Percentiles rank a stretch among this genome's conserved stretches.
These are phyloP conservation scores for Zygosaccharomyces siamensis DNA, from an alignment of 805 yeast species.

Conservation along the genomic window DNA sequence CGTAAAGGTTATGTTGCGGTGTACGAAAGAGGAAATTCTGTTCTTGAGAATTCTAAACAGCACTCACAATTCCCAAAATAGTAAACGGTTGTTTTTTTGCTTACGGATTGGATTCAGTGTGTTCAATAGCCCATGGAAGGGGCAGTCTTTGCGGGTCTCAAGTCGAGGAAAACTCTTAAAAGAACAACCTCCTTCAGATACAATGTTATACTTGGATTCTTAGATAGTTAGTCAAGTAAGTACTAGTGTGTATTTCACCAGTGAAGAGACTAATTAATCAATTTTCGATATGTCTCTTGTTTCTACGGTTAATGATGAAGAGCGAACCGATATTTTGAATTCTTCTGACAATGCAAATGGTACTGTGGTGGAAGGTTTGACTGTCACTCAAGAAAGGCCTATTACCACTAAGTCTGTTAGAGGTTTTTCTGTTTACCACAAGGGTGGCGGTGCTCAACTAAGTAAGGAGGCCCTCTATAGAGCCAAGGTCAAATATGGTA, in stretches of 20 bases:
- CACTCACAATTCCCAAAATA: background rate
- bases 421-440: constrained; percentile 50
- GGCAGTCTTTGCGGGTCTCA: constrained; percentile 4
- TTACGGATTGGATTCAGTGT: background rate
- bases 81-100: constrained; percentile 2
- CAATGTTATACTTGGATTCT: background rate
- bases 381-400: background rate
- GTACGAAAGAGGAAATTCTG: background rate
- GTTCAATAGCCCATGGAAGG: constrained; percentile 1
- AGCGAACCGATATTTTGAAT: constrained; percentile 8
- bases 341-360: constrained; percentile 1
- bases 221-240: background rate
- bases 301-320: constrained; percentile 22
- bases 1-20: background rate
- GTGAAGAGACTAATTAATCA: background rate
- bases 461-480: constrained; percentile 71
- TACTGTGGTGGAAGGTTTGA: constrained; percentile 3
- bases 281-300: constrained; percentile 29
- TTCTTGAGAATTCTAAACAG: constrained; percentile 1
- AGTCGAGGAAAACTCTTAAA: constrained; percentile 4
- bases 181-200: background rate
- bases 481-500: constrained; percentile 67
- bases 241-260: background rate
- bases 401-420: constrained; percentile 6
- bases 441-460: constrained; percentile 58